These are phyloP conservation scores for Bruguiera hainesii DNA, from an alignment of 441 rosid species.

Conservation along the genomic window DNA sequence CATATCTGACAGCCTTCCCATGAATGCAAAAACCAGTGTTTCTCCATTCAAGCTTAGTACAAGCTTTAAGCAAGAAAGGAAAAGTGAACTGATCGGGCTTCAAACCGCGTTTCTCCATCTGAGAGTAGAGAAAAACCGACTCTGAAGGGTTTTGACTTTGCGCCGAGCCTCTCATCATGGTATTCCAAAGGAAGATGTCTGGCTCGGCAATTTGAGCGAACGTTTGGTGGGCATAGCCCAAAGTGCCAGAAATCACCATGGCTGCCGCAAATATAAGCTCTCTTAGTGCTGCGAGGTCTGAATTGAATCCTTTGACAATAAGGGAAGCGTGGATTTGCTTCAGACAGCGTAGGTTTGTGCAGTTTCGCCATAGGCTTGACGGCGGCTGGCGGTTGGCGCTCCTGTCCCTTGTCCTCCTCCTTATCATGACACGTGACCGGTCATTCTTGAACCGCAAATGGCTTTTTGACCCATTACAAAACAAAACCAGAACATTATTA, in stretches of 20 bases:
- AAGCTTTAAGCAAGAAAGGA: constrained; percentile 71
- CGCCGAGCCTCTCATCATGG: constrained; percentile 64
- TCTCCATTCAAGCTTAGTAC: constrained; percentile 55
- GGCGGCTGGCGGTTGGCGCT: constrained; percentile 43
- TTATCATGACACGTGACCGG: constrained; percentile 33
- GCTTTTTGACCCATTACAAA: too few relatives aligned
- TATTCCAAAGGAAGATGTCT: constrained; percentile 64
- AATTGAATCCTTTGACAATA: constrained; percentile 53
- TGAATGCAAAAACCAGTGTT: constrained; percentile 60
- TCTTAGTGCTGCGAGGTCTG: constrained; percentile 43
- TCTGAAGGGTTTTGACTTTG: constrained; percentile 47
- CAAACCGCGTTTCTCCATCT: constrained; percentile 51
- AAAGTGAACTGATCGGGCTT: constrained; percentile 64
- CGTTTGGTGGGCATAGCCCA: constrained; percentile 59
- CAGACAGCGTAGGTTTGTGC: constrained; percentile 42
- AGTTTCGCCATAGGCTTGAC: constrained; percentile 55
- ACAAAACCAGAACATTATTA: too few relatives aligned
- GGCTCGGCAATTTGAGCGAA: constrained; percentile 62
- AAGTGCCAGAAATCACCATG: constrained; percentile 42
- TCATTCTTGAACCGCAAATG: too few relatives aligned
- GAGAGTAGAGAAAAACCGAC: constrained; percentile 40
- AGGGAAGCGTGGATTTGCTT: constrained; percentile 71
- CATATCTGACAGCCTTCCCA: constrained; percentile 57
- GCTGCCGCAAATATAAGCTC: constrained; percentile 58
- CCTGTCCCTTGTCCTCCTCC: constrained; percentile 54